Conservation (phyloP, 805 yeast species). For the Spathaspora passalidarum region DNA sequence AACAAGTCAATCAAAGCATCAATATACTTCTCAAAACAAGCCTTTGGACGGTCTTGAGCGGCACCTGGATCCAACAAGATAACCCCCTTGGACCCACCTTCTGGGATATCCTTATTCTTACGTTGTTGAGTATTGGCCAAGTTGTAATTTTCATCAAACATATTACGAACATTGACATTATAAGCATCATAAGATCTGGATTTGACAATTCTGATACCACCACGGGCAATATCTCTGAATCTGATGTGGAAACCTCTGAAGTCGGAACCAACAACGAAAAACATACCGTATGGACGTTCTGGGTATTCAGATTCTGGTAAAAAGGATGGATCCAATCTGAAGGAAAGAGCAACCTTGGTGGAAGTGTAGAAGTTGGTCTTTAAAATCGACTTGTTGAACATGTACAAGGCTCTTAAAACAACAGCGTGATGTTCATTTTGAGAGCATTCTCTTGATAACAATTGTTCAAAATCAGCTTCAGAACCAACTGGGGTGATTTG, state of each 20-base stretch:
- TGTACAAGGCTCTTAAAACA: conserved; percentile 76
- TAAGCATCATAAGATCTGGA: conserved; percentile 85
- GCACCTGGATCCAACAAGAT: conserved; percentile 75
- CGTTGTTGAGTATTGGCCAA: conserved; percentile 95
- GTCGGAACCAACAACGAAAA: conserved; percentile 92
- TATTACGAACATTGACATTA: conserved; percentile 75
- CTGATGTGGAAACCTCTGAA: conserved; percentile 97
- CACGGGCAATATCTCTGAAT: conserved; percentile 95
- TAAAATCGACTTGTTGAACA: conserved; percentile 81
- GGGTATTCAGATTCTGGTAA: conserved; percentile 87
- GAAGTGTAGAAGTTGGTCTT: conserved; percentile 94
- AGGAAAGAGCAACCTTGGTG: conserved; percentile 91
- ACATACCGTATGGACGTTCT: conserved; percentile 90
- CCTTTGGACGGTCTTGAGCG: conserved; percentile 75
- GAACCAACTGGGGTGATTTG: conserved; percentile 70
- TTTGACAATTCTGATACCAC: conserved; percentile 94
- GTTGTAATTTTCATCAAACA: conserved; percentile 95
- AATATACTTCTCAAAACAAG: conserved; percentile 88
- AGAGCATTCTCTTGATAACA: conserved; percentile 66
- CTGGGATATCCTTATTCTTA: conserved; percentile 97
- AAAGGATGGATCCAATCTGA: conserved; percentile 83
- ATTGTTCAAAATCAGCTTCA: conserved; percentile 69
- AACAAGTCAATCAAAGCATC: conserved; percentile 87
- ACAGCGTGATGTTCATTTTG: conserved; percentile 78
- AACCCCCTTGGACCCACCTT: conserved; percentile 98